phyloP scores from a whole-genome alignment of 306 rosid species.

The Cicer chorassanicum region DNA sequence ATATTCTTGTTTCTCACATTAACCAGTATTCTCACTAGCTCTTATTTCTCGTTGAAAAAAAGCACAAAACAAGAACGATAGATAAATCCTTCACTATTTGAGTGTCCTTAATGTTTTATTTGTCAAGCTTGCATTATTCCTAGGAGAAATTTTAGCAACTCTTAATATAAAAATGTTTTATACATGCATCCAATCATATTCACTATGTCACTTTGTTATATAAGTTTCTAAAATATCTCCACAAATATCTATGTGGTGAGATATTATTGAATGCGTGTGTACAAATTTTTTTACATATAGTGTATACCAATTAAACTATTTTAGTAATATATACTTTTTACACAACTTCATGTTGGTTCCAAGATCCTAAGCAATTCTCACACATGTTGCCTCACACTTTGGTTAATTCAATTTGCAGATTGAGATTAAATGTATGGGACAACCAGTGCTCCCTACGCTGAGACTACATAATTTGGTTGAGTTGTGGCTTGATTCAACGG shows the following conservation, averaged over 20 bases:
- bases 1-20: not conserved
- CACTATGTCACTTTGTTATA: no score
- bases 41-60: not conserved
- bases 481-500: conserved; percentile 76
- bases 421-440: conserved; percentile 94
- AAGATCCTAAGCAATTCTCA: conserved; percentile 1
- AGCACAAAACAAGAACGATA: not conserved
- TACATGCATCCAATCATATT: no score
- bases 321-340: no score
- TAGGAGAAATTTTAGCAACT: not conserved
- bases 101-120: not conserved
- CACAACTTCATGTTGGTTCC: not conserved
- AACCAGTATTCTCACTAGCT: not conserved
- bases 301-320: no score
- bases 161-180: no score
- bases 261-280: no score
- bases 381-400: conserved; percentile 9
- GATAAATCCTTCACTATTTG: not conserved
- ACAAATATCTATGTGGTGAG: no score
- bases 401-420: conserved; percentile 59
- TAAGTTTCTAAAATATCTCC: no score
- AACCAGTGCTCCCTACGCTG: conserved; percentile 75
- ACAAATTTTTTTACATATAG: no score
- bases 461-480: conserved; percentile 71
- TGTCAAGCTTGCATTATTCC: not conserved